Evolutionary conservation across 371 early-diverging fungal species (phyloP).

Genomic region (Nosema muscidifuracis): DNA sequence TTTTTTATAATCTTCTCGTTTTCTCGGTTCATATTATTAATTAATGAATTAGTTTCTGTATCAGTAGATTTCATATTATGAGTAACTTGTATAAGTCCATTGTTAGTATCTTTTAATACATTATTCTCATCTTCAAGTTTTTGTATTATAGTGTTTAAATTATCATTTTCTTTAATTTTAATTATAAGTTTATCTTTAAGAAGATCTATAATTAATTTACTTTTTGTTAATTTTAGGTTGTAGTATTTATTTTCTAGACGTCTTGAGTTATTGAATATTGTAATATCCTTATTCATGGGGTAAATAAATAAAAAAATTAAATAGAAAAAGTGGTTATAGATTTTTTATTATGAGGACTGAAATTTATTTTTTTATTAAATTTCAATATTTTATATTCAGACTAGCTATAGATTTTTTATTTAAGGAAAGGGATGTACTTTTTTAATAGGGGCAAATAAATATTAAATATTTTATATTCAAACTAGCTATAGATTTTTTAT

Average conservation of each 20-base stretch:
- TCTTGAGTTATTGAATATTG: not conserved
- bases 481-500: too few relatives aligned
- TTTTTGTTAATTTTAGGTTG: not conserved
- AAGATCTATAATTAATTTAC: not conserved
- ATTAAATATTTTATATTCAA: too few relatives aligned
- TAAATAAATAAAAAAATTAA: not conserved
- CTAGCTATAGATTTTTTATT: too few relatives aligned
- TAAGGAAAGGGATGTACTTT: too few relatives aligned
- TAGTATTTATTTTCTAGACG: not conserved
- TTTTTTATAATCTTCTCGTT: conserved; percentile 12
- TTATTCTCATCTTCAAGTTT: conserved; percentile 14
- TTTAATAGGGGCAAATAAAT: too few relatives aligned
- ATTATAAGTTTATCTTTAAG: conserved; percentile 9
- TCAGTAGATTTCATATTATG: too few relatives aligned
- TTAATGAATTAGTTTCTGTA: conserved; percentile 38
- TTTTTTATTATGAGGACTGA: too few relatives aligned
- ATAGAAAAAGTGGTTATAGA: too few relatives aligned
- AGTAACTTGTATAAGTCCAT: conserved; percentile 38
- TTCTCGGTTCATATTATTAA: conserved; percentile 45
- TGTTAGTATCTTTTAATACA: not conserved
- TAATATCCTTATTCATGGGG: not conserved
- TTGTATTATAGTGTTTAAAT: not conserved
- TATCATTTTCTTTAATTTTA: conserved; percentile 28
- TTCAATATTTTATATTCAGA: too few relatives aligned
- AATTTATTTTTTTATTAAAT: too few relatives aligned